Evolutionary conservation across 2,329 filamentous ascomycete species (phyloP).

Genomic region (Ceratocystis eucalypticola): DNA sequence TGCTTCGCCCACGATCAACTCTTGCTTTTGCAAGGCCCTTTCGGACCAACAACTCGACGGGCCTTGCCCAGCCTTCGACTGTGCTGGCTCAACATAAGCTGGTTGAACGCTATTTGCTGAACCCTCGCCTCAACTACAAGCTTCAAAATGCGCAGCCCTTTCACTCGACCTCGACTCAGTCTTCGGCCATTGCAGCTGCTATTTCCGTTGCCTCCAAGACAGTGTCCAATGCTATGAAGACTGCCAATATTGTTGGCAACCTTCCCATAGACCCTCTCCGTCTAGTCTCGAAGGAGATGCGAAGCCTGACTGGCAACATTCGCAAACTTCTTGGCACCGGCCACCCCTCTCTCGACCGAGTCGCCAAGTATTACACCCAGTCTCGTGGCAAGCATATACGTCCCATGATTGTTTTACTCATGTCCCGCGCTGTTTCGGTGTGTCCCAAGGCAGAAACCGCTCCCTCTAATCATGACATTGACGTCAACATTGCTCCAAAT

Average conservation of each 20-base stretch:
- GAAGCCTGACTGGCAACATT: constrained; percentile 88
- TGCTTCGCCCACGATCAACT: constrained; percentile 16
- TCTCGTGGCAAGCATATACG: constrained; percentile 94
- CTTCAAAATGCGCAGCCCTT: constrained; percentile 25
- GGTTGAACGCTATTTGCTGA: constrained; percentile 13
- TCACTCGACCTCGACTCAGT: constrained; percentile 33
- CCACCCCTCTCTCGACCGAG: constrained; percentile 85
- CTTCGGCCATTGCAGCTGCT: constrained; percentile 63
- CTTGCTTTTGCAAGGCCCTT: constrained; percentile 13
- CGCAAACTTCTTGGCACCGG: constrained; percentile 84
- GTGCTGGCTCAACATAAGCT: constrained; percentile 12
- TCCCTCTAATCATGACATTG: constrained; percentile 33
- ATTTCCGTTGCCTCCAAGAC: constrained; percentile 58
- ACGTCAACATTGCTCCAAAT: constrained; percentile 41
- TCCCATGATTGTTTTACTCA: constrained; percentile 85
- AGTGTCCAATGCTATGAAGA: constrained; percentile 52
- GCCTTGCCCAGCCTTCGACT: constrained; percentile 11
- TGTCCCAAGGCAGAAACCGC: constrained; percentile 41
- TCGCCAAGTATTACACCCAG: constrained; percentile 95
- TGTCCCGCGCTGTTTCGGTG: constrained; percentile 84
- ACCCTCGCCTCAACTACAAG: constrained; percentile 16
- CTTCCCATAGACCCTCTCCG: constrained; percentile 77
- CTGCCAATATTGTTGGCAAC: constrained; percentile 43
- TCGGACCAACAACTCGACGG: constrained; percentile 4
- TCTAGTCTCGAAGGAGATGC: constrained; percentile 91